Conservation (phyloP, 2,329 filamentous ascomycete species). For the Ceratocystis eucalypticola region DNA sequence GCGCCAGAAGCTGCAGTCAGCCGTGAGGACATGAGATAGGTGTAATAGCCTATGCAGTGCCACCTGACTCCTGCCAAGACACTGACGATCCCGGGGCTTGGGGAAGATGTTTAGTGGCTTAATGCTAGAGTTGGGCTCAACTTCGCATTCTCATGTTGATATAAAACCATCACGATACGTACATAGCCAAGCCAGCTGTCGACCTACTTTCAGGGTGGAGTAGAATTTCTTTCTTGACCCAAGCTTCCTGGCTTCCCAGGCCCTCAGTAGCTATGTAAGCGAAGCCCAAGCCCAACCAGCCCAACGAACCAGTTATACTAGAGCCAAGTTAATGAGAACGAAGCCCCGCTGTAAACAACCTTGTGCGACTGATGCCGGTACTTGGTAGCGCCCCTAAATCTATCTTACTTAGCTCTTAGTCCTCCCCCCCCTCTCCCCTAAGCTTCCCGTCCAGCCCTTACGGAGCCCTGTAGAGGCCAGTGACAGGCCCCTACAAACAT, state of each 20-base stretch:
- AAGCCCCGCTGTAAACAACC: constrained; percentile 1
- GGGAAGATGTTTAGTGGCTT: neutral
- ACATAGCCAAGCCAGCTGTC: neutral
- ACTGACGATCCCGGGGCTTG: neutral
- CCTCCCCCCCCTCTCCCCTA: neutral
- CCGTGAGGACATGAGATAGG: neutral
- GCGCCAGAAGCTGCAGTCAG: neutral
- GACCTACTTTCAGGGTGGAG: neutral
- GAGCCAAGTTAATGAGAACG: neutral
- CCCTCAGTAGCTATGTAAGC: neutral
- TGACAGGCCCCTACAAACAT: too few species aligned
- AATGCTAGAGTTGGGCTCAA: too few species aligned
- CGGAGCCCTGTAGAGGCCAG: neutral
- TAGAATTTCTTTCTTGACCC: neutral
- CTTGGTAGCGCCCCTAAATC: neutral
- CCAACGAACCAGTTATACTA: constrained; percentile 1
- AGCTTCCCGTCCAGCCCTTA: neutral
- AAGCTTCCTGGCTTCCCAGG: neutral
- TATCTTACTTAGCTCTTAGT: neutral
- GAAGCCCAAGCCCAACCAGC: neutral
- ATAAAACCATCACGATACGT: neutral
- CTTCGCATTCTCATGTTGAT: too few species aligned
- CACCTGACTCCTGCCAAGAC: neutral
- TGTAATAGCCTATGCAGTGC: neutral
- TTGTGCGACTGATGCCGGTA: neutral